Evolutionary conservation across 2,329 filamentous ascomycete genomes (phyloP), one percentile per base, ranked within the genome.

Genomic region (Sclerotinia trifoliorum): DNA sequence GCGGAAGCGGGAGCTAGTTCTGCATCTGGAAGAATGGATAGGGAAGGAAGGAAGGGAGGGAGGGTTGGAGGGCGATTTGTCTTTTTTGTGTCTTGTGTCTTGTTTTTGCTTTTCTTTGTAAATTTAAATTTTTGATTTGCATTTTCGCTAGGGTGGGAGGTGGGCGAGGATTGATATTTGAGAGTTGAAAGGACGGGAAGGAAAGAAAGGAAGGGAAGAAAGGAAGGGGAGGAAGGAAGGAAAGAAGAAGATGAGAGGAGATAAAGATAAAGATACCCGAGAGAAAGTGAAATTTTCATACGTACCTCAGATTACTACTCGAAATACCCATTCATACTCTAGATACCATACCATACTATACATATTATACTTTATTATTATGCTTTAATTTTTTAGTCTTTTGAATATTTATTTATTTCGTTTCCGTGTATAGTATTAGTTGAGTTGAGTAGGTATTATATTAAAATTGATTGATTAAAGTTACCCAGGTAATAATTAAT

Each of bases 241-340:
- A 29, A 10, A 54, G 17, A 19, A 54, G 8, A 32, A 11, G 29
- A 54, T 11, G 15, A 29, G 26, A 54, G 17, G 17, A 54, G 8
- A n/a, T n/a, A n/a, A 15, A 54, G 52, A 54, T 54, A 10, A 54
- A 54, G 29, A 54, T 54, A 54, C 52, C 52, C 52, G 52, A 54
- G 51, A 54, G 17, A 54, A 5, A 54, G 52, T 32, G 7, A 29
- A 54, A 54, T 26, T n/a, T n/a, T n/a, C n/a, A n/a, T n/a, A n/a
- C n/a, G n/a, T n/a, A n/a, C n/a, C n/a, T n/a, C n/a, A n/a, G n/a
- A n/a, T n/a, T n/a, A n/a, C n/a, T n/a, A n/a, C n/a, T n/a, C n/a
- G n/a, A n/a, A n/a, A n/a, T n/a, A n/a, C n/a, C n/a, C n/a, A n/a
- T n/a, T n/a, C n/a, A n/a, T n/a, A n/a, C n/a, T n/a, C n/a, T n/a